Evolutionary conservation across 2,329 filamentous ascomycete species (phyloP).

Genomic region (Pestalotiopsis sp.): DNA sequence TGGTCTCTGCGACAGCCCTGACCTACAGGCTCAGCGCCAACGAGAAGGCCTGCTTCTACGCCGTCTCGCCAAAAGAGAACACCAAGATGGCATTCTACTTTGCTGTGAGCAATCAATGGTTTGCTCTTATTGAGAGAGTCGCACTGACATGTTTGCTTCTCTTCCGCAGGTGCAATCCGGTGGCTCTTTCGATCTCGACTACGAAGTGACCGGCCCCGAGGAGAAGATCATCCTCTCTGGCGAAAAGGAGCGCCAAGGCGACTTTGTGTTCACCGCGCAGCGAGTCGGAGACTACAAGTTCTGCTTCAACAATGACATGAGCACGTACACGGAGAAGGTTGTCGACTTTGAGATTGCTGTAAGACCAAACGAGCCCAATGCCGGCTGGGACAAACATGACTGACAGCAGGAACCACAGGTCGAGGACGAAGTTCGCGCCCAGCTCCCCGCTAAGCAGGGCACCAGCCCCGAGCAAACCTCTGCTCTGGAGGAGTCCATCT

Average conservation of each 20-base stretch:
- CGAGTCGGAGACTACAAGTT: constrained; percentile 89
- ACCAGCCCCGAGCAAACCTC: constrained; percentile 87
- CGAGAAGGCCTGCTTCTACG: constrained; percentile 96
- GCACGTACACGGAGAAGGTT: constrained; percentile 94
- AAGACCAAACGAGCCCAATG: constrained; percentile 33
- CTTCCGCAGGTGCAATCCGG: constrained; percentile 85
- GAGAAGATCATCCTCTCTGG: constrained; percentile 83
- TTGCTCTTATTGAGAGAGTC: not conserved
- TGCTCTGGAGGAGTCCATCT: constrained; percentile 88
- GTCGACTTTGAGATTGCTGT: constrained; percentile 98
- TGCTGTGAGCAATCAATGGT: constrained; percentile 64
- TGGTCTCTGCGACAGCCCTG: constrained; percentile 83
- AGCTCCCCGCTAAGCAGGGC: constrained; percentile 86
- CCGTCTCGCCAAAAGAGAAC: constrained; percentile 73
- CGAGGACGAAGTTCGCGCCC: constrained; percentile 83
- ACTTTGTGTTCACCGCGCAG: constrained; percentile 96
- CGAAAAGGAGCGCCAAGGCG: constrained; percentile 89
- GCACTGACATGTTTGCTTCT: not conserved
- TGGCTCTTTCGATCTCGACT: constrained; percentile 96
- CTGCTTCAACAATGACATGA: constrained; percentile 99
- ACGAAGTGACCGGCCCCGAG: constrained; percentile 80
- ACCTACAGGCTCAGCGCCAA: constrained; percentile 90
- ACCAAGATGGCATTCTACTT: constrained; percentile 98
- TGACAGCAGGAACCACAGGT: constrained; percentile 56
- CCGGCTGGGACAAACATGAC: not conserved